A percentile compares a stretch with the other conserved stretches of the same genome.
These are phyloP conservation scores for Cymodocea nodosa DNA, from an alignment of 116 monocot genomes.

Conservation along the genomic window DNA sequence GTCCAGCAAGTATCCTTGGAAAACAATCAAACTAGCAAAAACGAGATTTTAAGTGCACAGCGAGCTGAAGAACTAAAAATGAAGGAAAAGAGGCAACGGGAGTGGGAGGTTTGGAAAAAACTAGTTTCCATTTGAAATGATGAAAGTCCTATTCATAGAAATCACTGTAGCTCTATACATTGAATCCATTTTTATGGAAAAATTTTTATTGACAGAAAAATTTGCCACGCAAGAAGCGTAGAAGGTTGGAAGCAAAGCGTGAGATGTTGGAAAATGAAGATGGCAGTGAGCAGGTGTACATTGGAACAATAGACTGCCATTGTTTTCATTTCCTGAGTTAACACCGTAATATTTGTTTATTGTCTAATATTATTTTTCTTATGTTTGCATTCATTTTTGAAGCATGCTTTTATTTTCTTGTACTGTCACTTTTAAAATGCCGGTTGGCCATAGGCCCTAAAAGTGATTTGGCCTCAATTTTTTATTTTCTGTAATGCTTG, in stretches of 20 bases:
- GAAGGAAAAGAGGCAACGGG: conserved; percentile 80
- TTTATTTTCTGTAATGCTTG: conserved; percentile 5
- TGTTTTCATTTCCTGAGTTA: background rate
- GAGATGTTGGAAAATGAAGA: conserved; percentile 66
- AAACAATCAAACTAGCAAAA: conserved; percentile 23
- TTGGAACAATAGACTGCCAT: background rate
- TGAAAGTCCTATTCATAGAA: background rate
- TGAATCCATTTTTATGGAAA: background rate
- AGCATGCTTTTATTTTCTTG: background rate
- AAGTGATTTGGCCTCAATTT: background rate
- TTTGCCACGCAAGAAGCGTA: conserved; percentile 74
- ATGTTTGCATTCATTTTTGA: too few relatives aligned
- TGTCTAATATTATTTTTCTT: background rate
- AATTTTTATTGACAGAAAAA: conserved; percentile 42
- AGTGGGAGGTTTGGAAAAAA: conserved; percentile 35
- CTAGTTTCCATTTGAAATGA: background rate
- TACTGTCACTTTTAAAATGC: background rate
- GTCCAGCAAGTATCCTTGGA: conserved; percentile 27
- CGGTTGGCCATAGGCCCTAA: too few relatives aligned
- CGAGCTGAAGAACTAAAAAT: conserved; percentile 65
- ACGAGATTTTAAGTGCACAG: conserved; percentile 55
- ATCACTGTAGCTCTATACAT: too few relatives aligned
- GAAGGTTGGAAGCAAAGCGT: conserved; percentile 72
- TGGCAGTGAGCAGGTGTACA: conserved; percentile 36
- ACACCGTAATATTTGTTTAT: background rate